Evolutionary conservation across 2,329 filamentous ascomycete species (phyloP).

Genomic region (Hypoxylon sp.): DNA sequence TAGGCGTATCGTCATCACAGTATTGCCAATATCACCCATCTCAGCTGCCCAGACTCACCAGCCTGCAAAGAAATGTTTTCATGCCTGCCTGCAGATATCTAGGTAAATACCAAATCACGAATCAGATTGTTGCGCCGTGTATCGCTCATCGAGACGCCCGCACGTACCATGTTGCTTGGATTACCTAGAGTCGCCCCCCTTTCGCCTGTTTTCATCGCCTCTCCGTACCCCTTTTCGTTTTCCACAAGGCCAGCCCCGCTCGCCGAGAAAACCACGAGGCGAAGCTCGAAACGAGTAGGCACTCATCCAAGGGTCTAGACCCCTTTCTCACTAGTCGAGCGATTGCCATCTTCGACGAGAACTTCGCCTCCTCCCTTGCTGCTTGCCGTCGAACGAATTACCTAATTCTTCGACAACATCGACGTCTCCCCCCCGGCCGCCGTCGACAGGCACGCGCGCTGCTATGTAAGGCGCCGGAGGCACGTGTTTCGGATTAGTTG

Average conservation of each 20-base stretch:
- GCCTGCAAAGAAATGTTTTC: background rate
- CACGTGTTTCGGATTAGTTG: conserved; percentile 25
- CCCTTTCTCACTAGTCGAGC: background rate
- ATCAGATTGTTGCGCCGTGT: background rate
- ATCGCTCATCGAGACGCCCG: background rate
- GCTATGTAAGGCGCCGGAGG: background rate
- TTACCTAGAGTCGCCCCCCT: background rate
- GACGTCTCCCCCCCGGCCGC: background rate
- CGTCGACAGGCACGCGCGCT: background rate
- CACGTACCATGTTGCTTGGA: background rate
- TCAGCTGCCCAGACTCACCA: background rate
- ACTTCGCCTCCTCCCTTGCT: conserved; percentile 8
- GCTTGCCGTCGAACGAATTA: background rate
- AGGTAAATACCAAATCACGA: too few relatives aligned
- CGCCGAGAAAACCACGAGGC: background rate
- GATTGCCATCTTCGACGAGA: background rate
- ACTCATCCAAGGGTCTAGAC: background rate
- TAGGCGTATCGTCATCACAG: background rate
- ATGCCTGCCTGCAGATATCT: background rate
- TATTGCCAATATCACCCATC: conserved; percentile 1
- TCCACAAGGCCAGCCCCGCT: background rate
- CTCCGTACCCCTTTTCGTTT: background rate
- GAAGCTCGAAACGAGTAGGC: background rate
- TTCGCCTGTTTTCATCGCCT: background rate
- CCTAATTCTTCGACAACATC: conserved; percentile 1